A percentile compares a stretch with the other conserved stretches of the same genome.
Evolutionary conservation across 129 eudicot species (phyloP).

Genomic region (Chrysanthemum makinoi): DNA sequence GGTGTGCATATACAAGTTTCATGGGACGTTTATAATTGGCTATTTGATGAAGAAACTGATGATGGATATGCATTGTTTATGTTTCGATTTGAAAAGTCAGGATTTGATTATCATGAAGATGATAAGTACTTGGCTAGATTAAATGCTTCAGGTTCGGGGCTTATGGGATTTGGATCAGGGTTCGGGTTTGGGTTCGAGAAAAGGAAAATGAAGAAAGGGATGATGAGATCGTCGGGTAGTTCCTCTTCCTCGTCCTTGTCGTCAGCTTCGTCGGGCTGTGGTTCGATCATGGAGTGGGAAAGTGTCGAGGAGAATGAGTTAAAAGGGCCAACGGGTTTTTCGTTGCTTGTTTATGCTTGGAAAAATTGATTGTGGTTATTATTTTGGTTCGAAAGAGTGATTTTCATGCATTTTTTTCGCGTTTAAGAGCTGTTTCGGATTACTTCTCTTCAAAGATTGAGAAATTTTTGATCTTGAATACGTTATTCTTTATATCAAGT

Average conservation of each 20-base stretch:
- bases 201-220: constrained; percentile 56
- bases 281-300: constrained; percentile 88
- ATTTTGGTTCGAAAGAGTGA: neutral
- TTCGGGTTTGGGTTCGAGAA: constrained; percentile 59
- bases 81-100: constrained; percentile 54
- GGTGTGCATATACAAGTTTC: constrained; percentile 55
- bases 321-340: constrained; percentile 64
- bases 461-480: constrained; percentile 14
- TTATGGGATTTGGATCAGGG: constrained; percentile 34
- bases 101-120: constrained; percentile 34
- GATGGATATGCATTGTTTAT: constrained; percentile 67
- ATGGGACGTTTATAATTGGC: constrained; percentile 81
- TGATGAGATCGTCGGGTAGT: constrained; percentile 46
- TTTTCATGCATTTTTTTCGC: constrained; percentile 3
- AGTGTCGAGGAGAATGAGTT: constrained; percentile 73
- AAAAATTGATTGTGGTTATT: constrained; percentile 33
- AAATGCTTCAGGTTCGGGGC: constrained; percentile 27
- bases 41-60: constrained; percentile 44
- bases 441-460: constrained; percentile 1
- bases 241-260: constrained; percentile 51
- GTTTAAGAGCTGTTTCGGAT: constrained; percentile 7
- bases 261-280: constrained; percentile 59
- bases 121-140: constrained; percentile 30
- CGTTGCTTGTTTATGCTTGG: constrained; percentile 85
- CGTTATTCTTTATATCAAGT: neutral